phyloP scores from a whole-genome alignment of 225 moss, liverwort and hornwort genomes.

The Antitrichia curtipendula region DNA sequence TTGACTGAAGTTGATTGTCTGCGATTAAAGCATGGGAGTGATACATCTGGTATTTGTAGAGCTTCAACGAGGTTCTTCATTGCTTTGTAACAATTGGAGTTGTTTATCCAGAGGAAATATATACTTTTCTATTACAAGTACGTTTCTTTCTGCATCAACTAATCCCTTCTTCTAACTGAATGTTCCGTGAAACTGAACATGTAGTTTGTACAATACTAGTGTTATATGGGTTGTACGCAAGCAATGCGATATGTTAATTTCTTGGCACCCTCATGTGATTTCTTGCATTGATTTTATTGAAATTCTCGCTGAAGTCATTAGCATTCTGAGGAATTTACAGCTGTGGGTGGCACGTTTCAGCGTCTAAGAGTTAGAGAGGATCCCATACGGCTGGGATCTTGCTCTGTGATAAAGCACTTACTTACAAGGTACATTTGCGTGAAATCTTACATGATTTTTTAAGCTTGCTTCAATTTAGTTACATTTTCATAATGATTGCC shows the following conservation, averaged over 20 bases:
- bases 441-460: background rate
- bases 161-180: background rate
- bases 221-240: background rate
- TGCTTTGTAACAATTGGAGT: slow-evolving; percentile 81
- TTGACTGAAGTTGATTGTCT: background rate
- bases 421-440: slow-evolving; percentile 54
- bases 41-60: slow-evolving; percentile 39
- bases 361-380: slow-evolving; percentile 74
- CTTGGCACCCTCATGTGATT: background rate
- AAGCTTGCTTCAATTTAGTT: background rate
- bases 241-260: background rate
- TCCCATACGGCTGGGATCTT: slow-evolving; percentile 73
- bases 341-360: slow-evolving; percentile 38
- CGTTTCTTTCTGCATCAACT: background rate
- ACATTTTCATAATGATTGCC: background rate
- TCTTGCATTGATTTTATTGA: background rate
- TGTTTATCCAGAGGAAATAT: slow-evolving; percentile 77
- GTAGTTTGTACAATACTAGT: background rate
- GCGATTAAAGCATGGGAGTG: background rate
- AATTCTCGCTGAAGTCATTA: background rate
- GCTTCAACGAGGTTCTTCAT: slow-evolving; percentile 77
- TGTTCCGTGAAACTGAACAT: background rate
- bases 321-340: background rate
- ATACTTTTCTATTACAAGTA: slow-evolving; percentile 64
- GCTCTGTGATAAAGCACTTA: slow-evolving; percentile 81